phyloP scores from a whole-genome alignment of 805 yeast genomes.

The Saturnispora ahearnii region DNA sequence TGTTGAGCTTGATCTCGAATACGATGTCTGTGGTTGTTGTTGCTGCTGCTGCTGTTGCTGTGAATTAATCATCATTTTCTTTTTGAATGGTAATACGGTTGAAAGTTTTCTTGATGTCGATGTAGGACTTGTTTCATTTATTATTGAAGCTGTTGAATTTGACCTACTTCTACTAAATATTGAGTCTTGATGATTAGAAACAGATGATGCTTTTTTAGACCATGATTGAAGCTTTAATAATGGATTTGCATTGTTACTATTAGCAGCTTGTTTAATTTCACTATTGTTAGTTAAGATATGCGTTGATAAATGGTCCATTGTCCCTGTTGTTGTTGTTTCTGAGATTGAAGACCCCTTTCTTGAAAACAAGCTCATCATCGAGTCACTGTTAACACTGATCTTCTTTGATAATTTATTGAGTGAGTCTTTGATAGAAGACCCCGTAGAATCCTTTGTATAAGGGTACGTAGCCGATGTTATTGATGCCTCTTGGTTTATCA shows the following conservation, averaged over 20 bases:
- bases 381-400: conserved; percentile 3
- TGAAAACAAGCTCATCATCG: not conserved
- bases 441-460: not conserved
- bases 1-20: not conserved
- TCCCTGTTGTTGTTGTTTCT: not conserved
- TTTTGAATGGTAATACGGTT: not conserved
- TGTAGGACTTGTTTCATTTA: not conserved
- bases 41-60: conserved; percentile 2
- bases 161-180: not conserved
- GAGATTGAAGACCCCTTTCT: not conserved
- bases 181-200: not conserved
- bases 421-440: conserved; percentile 4
- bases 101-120: conserved; percentile 7
- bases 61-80: not conserved
- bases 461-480: not conserved
- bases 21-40: not conserved
- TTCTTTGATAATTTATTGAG: conserved; percentile 6
- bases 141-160: not conserved
- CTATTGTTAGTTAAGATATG: not conserved
- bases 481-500: not conserved
- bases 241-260: not conserved
- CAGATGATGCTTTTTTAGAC: not conserved
- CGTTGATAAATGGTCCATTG: not conserved
- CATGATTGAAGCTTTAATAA: not conserved
- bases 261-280: not conserved